These are phyloP conservation scores for Fragaria nilgerrensis DNA, from an alignment of 306 rosid species.

Conservation along the genomic window DNA sequence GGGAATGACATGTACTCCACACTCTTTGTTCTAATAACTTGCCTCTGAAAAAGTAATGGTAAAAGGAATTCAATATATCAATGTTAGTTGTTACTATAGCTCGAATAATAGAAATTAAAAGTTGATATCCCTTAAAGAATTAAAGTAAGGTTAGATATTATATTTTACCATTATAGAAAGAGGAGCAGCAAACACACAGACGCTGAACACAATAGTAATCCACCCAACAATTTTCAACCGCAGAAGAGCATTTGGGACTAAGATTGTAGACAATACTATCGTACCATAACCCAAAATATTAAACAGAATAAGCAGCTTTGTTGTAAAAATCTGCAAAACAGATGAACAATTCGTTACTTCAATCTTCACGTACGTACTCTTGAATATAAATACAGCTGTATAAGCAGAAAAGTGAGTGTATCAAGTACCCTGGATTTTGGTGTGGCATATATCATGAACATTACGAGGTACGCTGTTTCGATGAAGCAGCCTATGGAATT, in stretches of 20 bases:
- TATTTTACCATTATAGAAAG: conserved; percentile 41
- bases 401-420: background rate
- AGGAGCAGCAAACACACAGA: conserved; percentile 47
- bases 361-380: background rate
- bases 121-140: background rate
- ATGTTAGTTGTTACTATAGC: background rate
- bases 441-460: conserved; percentile 30
- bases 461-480: conserved; percentile 24
- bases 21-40: conserved; percentile 30
- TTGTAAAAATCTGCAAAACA: conserved; percentile 26
- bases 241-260: background rate
- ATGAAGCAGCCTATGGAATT: conserved; percentile 30
- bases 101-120: background rate
- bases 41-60: background rate
- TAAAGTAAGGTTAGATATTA: background rate
- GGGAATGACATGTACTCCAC: conserved; percentile 45
- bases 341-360: background rate
- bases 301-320: conserved; percentile 29
- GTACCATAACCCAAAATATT: conserved; percentile 25
- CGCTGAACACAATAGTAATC: conserved; percentile 34
- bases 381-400: too few relatives aligned
- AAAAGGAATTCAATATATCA: background rate
- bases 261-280: conserved; percentile 23
- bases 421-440: conserved; percentile 22
- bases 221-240: conserved; percentile 35